Conservation (phyloP, 768 basidiomycete genomes). For the Cytidiella melzeri region DNA sequence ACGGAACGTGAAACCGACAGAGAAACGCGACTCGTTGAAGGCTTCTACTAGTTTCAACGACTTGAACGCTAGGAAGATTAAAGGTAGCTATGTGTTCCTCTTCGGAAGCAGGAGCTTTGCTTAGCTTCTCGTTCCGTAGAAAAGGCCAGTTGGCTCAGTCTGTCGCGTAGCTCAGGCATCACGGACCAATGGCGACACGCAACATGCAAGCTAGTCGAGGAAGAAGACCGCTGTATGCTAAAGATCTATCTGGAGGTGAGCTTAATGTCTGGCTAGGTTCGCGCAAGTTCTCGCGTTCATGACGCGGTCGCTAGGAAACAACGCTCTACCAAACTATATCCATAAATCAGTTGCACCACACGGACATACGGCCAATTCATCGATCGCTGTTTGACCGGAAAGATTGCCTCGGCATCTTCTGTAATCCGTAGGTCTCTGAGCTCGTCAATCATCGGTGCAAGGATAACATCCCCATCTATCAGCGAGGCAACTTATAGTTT, state of each 20-base stretch:
- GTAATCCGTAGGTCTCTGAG: conserved; percentile 41
- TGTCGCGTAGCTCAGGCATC: conserved; percentile 43
- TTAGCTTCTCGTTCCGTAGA: conserved; percentile 34
- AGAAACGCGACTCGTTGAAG: conserved; percentile 41
- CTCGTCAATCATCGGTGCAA: not conserved
- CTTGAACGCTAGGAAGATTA: conserved; percentile 46
- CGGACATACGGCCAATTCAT: conserved; percentile 75
- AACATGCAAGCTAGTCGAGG: conserved; percentile 63
- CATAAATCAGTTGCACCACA: conserved; percentile 67
- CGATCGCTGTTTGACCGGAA: conserved; percentile 72
- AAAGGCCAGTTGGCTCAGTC: conserved; percentile 65
- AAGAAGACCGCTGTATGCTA: conserved; percentile 59
- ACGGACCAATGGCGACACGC: conserved; percentile 68
- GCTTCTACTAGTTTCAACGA: conserved; percentile 21
- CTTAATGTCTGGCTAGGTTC: too few species aligned
- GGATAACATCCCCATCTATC: conserved; percentile 10
- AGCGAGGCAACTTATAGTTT: conserved; percentile 62
- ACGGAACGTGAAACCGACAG: conserved; percentile 36
- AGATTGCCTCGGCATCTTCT: conserved; percentile 68
- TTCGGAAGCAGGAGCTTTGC: not conserved
- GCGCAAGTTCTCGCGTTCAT: too few species aligned
- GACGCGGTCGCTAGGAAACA: conserved; percentile 68
- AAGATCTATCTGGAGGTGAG: conserved; percentile 74
- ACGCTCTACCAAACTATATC: conserved; percentile 69
- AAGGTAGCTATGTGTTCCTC: too few species aligned